Evolutionary conservation across 768 basidiomycete genomes (phyloP).

Genomic region (Suillus subaureus): DNA sequence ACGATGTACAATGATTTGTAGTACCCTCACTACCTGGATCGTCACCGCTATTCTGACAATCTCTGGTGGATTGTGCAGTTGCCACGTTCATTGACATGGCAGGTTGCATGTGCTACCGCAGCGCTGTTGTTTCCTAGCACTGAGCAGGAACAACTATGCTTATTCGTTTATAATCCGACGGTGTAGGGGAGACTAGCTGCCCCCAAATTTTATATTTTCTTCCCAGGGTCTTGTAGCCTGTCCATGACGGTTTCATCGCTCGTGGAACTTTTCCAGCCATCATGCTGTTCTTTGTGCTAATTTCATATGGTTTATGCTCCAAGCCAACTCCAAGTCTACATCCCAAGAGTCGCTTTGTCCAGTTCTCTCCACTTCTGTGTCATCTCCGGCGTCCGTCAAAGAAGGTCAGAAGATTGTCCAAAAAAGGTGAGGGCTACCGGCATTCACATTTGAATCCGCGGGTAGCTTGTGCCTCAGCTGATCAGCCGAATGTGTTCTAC

Average conservation of each 20-base stretch:
- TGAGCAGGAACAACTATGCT: neutral
- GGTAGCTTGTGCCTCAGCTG: neutral
- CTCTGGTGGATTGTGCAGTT: neutral
- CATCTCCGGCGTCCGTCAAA: neutral
- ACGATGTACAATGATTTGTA: neutral
- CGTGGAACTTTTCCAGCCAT: neutral
- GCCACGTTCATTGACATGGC: neutral
- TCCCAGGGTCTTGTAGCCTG: neutral
- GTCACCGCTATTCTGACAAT: neutral
- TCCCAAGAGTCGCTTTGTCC: neutral
- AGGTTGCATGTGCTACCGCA: neutral
- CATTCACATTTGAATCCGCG: constrained; percentile 1
- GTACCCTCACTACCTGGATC: neutral
- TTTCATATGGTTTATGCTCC: neutral
- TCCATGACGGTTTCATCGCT: neutral
- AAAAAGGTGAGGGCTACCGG: neutral
- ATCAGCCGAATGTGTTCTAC: neutral
- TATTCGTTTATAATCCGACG: neutral
- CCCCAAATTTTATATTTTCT: neutral
- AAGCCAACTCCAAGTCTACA: neutral
- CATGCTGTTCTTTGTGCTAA: neutral
- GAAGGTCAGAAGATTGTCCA: neutral
- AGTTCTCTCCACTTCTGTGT: neutral
- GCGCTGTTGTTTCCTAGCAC: too few species aligned
- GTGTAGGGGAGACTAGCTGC: neutral